Evolutionary conservation across 2,329 filamentous ascomycete species (phyloP), one percentile per base, ranked within the genome.

Genomic region (Helotiales sp.): DNA sequence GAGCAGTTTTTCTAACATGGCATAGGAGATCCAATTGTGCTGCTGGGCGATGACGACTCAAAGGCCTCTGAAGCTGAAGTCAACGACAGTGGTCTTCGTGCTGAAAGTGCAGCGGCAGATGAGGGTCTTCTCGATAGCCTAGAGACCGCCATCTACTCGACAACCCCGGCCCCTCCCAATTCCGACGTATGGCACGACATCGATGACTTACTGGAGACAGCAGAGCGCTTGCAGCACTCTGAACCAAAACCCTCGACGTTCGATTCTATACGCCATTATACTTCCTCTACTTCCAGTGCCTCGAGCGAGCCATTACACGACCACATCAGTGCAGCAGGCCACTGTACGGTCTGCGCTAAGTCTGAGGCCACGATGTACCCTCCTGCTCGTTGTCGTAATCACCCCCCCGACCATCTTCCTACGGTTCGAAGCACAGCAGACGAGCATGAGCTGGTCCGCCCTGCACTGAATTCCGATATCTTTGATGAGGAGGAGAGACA

Each of bases 261-360:
- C 12, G 25, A 61, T 27, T 44, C 34, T 42, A 33, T 63, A 34
- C 36, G 10, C 30, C 30, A 25, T 61, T 17, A 54, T 61, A 52
- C 51, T 44, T 29, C 42, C 36, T 55, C 49, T 17, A 9, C 19
- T 59, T 59, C 56, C 13, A 27, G 33, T 31, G 7, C 34, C 47
- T 63, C 55, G 46, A 61, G 57, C 59, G 52, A 64, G 55, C 59
- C 36, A 62, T 61, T 62, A 22, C 33, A 61, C 51, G 53, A 62
- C 44, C 30, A 17, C 57, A 63, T 58, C 38, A 59, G 50, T 61
- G 40, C 44, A 38, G 59, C 22, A 54, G 52, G 38, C 19, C 40
- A n/a, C n/a, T n/a, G n/a, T n/a, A n/a, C 44, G 44, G 19, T 15
- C 51, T 40, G 22, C 31, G 52, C 52, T 33, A 52, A 33, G 48